Conservation (phyloP, 768 basidiomycete genomes). For the Dacryopinax primogenitus region DNA sequence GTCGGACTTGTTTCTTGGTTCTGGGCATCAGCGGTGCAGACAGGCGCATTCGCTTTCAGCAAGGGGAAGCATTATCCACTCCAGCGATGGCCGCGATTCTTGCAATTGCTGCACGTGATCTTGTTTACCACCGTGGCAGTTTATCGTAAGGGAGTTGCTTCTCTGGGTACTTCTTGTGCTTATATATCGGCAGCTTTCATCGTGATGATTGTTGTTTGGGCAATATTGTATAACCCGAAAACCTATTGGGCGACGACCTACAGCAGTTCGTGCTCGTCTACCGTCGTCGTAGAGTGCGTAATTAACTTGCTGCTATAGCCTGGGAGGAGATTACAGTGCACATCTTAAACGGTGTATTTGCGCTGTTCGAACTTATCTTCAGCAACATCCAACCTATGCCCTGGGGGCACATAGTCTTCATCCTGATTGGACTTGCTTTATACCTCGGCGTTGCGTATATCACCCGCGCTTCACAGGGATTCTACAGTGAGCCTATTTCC, state of each 20-base stretch:
- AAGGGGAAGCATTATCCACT: conserved; percentile 36
- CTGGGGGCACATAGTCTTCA: conserved; percentile 39
- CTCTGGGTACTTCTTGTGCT: neutral
- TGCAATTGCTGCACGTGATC: conserved; percentile 47
- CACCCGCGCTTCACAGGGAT: conserved; percentile 44
- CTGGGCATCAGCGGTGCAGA: conserved; percentile 46
- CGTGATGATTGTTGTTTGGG: conserved; percentile 54
- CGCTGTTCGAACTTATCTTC: conserved; percentile 44
- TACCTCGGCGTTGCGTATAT: conserved; percentile 63
- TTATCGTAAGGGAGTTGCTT: conserved; percentile 37
- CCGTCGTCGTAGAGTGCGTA: conserved; percentile 24
- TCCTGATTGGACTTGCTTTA: conserved; percentile 37
- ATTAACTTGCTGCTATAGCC: conserved; percentile 26
- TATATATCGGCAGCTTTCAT: conserved; percentile 38
- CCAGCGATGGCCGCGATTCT: conserved; percentile 42
- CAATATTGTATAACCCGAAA: conserved; percentile 33
- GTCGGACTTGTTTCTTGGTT: conserved; percentile 52
- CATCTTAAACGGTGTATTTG: conserved; percentile 44
- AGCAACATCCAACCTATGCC: conserved; percentile 42
- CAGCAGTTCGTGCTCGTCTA: conserved; percentile 19
- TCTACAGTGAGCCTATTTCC: conserved; percentile 42
- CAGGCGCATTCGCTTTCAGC: conserved; percentile 31
- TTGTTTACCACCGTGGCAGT: conserved; percentile 40
- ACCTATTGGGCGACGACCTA: conserved; percentile 33
- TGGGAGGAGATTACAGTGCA: conserved; percentile 52